phyloP scores from a whole-genome alignment of 2,329 filamentous ascomycete species.

The Xylaria sp. region DNA sequence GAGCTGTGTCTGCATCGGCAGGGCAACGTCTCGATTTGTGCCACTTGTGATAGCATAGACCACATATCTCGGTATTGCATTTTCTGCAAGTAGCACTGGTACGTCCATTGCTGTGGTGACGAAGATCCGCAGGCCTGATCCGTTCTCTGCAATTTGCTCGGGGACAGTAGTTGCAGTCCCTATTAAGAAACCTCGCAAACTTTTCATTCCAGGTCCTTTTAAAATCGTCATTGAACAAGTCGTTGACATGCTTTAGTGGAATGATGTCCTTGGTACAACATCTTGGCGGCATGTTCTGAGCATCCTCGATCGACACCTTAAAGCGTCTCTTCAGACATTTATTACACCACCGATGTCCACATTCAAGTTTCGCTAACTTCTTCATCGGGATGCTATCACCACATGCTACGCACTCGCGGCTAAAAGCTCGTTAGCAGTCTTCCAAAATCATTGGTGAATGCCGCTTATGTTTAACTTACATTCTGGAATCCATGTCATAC shows the following conservation, averaged over 20 bases:
- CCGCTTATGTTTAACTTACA: constrained; percentile 42
- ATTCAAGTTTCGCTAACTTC: constrained; percentile 77
- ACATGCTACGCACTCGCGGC: constrained; percentile 79
- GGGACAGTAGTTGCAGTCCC: constrained; percentile 82
- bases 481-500: constrained; percentile 46
- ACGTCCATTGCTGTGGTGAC: constrained; percentile 64
- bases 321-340: constrained; percentile 80
- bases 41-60: constrained; percentile 77
- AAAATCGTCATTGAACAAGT: constrained; percentile 77
- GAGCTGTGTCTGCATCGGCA: constrained; percentile 73
- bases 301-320: constrained; percentile 78
- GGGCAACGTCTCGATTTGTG: constrained; percentile 78
- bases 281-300: constrained; percentile 83
- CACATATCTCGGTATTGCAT: constrained; percentile 81
- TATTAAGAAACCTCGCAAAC: constrained; percentile 79
- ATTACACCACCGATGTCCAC: constrained; percentile 84
- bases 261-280: constrained; percentile 83
- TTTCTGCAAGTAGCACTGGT: constrained; percentile 76
- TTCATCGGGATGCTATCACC: constrained; percentile 72
- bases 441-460: constrained; percentile 16
- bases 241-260: constrained; percentile 78
- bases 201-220: constrained; percentile 85
- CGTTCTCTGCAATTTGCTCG: constrained; percentile 77
- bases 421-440: constrained; percentile 51
- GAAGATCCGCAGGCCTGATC: constrained; percentile 79